Base-by-base conservation (phyloP, 2,329 filamentous ascomycete genomes). In the Elsinoe australis region DNA sequence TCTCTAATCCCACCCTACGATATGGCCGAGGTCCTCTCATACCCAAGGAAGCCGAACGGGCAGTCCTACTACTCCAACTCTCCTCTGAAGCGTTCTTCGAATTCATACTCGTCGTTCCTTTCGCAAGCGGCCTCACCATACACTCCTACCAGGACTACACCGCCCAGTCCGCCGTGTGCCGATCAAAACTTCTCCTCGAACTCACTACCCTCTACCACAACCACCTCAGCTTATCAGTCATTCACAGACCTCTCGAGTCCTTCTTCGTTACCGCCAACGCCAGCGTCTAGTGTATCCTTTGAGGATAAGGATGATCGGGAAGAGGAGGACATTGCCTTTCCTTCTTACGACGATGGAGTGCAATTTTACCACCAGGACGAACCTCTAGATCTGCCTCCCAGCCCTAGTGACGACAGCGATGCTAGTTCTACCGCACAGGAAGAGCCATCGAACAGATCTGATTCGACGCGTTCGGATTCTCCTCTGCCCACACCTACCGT, bases 221-320 rank as follows among this genome's bases (percentile, higher is more conserved):
- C 53, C 6, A 55, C 53, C 46, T 57, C 56, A 52, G 49, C 58
- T n/a, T 55, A 55, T 36, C 41, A 55, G 15, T 63, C 62, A n/a
- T 56, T 56, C 17, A 53, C 54, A 42, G 54, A 57, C 36, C 56
- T 62, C 28, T 66, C 64, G 21, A 60, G 61, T 3, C 73, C 59
- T 49, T 72, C 74, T 3, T 82, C 80, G 1, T 77, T 73, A 59
- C 70, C 72, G 18, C 83, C 81, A 2, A 84, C 80, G 2, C 75
- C 80, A 3, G 74, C 76, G 14, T 81, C 78, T 56, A 82, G 75
- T 55, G 65, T 82, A 48, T 83, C 80, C 9, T 65, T 83, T 48
- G 73, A 76, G 48, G 76, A 73, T 38, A 74, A 76, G 51, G 61
- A 72, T 36, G 67, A 75, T 51, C 63, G 70, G 29, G 69, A 74